Base-by-base conservation (phyloP, 1,284 basidiomycete species). In the Anthracocystis setariae region DNA sequence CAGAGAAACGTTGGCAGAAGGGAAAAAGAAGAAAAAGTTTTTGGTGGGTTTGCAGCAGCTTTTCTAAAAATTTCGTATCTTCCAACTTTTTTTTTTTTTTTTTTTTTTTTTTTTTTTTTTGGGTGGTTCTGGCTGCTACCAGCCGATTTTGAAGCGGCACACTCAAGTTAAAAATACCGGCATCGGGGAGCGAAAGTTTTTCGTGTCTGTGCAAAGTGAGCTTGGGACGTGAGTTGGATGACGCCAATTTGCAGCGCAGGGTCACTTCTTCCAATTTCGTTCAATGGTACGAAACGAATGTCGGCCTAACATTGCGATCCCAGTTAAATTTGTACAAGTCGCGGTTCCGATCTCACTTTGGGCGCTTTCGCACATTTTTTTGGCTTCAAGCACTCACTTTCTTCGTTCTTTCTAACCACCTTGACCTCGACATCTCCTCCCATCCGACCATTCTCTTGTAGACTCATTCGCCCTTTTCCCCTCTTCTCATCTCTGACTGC, bases 301-400 rank as follows among this genome's bases (percentile, higher is more conserved):
- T 8, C 18, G 61, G 40, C 32, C 49, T 63, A 52, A 63, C 61
- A 57, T 1, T 5, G 15, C n/a, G 1, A 20, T n/a, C 10, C 18
- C 8, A 25, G n/a, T n/a, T n/a, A 17, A 43, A n/a, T n/a, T 8
- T 15, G 7, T 5, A 29, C 7, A 12, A 5, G 10, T 8, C n/a
- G 39, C 63, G 63, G 63, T 45, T 66, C 63, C 64, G 64, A 67
- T 21, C 17, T 29, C 29, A 29, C 29, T 5, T 12, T 44, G 5
- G 10, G 15, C 24, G 21, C 18, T 29, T 18, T 20, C 23, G 27
- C 43, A 13, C 21, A n/a, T n/a, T n/a, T 29, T 29, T 29, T 29
- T 29, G 5, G 29, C 7, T 29, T 29, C 7, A 5, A 29, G 29
- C 12, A 12, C 29, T 29, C 29, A 29, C 29, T 29, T 29, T 29